These are phyloP conservation scores for Ambrosiella cleistominuta DNA, from an alignment of 2,329 filamentous ascomycete genomes.

Conservation along the genomic window DNA sequence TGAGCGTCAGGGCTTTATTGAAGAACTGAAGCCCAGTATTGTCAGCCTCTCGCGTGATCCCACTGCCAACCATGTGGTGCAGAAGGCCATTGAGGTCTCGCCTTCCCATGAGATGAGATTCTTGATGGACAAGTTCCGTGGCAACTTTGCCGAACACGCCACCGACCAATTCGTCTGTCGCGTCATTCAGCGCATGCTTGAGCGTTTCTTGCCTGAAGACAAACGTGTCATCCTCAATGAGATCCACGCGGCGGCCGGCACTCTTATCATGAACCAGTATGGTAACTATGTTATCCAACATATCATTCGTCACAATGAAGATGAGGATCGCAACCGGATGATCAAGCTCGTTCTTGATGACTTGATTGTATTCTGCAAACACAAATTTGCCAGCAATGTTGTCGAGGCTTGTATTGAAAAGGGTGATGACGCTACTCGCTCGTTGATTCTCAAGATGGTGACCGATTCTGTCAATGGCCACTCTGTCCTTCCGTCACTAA, in stretches of 20 bases:
- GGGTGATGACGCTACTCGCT: background rate
- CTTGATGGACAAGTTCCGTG: constrained; percentile 64
- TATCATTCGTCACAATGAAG: constrained; percentile 61
- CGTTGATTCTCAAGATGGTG: background rate
- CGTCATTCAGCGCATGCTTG: constrained; percentile 81
- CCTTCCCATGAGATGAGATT: constrained; percentile 66
- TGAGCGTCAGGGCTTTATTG: constrained; percentile 69
- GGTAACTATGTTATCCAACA: constrained; percentile 96
- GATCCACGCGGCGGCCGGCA: constrained; percentile 52
- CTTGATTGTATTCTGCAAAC: constrained; percentile 63
- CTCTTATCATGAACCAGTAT: constrained; percentile 69
- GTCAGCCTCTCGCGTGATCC: constrained; percentile 65
- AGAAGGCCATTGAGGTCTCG: constrained; percentile 74
- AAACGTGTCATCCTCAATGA: constrained; percentile 58
- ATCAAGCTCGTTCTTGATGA: constrained; percentile 56
- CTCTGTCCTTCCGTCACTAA: constrained; percentile 54
- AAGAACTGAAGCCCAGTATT: constrained; percentile 63
- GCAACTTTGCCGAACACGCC: constrained; percentile 56
- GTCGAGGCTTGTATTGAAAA: constrained; percentile 79
- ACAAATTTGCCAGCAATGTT: constrained; percentile 95
- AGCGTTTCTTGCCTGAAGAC: constrained; percentile 58
- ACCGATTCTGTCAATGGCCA: constrained; percentile 34
- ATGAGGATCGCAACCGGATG: constrained; percentile 54
- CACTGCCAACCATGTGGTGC: constrained; percentile 92
- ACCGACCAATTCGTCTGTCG: constrained; percentile 77